Evolutionary conservation across 2,329 filamentous ascomycete species (phyloP), one percentile per base, ranked within the genome.

Genomic region (Dactylella cylindrospora): DNA sequence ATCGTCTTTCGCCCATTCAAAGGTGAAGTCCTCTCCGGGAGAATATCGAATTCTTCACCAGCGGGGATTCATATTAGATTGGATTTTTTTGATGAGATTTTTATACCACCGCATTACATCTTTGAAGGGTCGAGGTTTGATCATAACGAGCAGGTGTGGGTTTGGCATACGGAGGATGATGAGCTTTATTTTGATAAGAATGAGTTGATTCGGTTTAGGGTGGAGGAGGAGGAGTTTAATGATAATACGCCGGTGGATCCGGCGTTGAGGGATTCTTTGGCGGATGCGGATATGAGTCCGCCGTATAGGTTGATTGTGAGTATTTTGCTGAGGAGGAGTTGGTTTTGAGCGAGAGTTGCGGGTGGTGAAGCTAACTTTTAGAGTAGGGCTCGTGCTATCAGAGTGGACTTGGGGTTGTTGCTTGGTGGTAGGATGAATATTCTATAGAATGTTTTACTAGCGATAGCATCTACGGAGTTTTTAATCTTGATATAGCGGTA

Each of bases 1-100:
- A 79, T 96, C 13, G 90, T 98, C 23, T 98, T 97, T 73, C 84
- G 93, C 19, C 93, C 93, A 0, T 97, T 96, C 77, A 95, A 95
- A 71, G 88, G 89, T 40, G 93, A 98, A 72, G 88, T 96, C 60
- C 80, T 98, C 69, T 78, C 88, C 36, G 93, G 88, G 12, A 85
- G 84, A 66, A 96, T 98, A 73, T 84, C 84, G 66, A 84, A 83
- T 66, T 84, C 84, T 28, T 85, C 80, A 0, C 78, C 83, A 5
- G 76, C 84, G 1, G 90, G 87, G 29, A 88, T 94, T 69, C 82
- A 84, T 78, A 83, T 85, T 73, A 57, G 78, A 66, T 64, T 90
- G 3, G 88, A 95, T 65, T 98, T 98, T 73, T 98, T 96, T 68
- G 87, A 91, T 68, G 90, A 97, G 66, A 89, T 98, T 6, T 53